Evolutionary conservation across 1,284 basidiomycete genomes (phyloP).

Genomic region (Polyporus tsugae): DNA sequence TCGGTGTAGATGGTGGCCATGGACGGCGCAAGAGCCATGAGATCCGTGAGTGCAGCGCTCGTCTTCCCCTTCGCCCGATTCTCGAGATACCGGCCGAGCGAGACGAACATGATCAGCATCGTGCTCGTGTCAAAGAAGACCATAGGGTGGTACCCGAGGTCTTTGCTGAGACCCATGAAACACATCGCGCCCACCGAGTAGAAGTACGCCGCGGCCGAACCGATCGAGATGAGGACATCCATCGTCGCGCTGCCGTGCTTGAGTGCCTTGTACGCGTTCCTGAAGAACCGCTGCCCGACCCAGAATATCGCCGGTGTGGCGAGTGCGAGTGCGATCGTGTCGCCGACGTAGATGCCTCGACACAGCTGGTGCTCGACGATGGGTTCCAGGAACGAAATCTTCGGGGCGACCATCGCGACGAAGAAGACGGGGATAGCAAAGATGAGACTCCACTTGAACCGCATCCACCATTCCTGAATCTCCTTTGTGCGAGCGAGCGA

Average conservation of each 20-base stretch:
- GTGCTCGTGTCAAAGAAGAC: conserved; percentile 99
- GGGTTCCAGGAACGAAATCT: conserved; percentile 65
- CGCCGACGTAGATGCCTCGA: conserved; percentile 82
- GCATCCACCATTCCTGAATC: conserved; percentile 88
- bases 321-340: conserved; percentile 83
- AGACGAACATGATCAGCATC: conserved; percentile 98
- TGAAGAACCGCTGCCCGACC: conserved; percentile 90
- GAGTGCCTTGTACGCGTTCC: conserved; percentile 89
- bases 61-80: conserved; percentile 98
- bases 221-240: conserved; percentile 97
- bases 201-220: conserved; percentile 92
- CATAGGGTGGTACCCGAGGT: conserved; percentile 79
- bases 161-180: conserved; percentile 68
- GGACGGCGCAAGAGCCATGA: conserved; percentile 94
- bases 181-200: conserved; percentile 87
- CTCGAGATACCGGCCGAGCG: conserved; percentile 94
- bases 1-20: conserved; percentile 97
- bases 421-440: conserved; percentile 96
- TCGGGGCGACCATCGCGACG: conserved; percentile 88
- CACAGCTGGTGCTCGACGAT: conserved; percentile 60
- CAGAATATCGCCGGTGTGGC: conserved; percentile 96
- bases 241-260: conserved; percentile 92
- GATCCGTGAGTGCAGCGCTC: conserved; percentile 93
- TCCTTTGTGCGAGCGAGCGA: conserved; percentile 94
- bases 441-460: conserved; percentile 77